Conservation (phyloP, 2,329 filamentous ascomycete genomes). For the Aspergillus terreus region DNA sequence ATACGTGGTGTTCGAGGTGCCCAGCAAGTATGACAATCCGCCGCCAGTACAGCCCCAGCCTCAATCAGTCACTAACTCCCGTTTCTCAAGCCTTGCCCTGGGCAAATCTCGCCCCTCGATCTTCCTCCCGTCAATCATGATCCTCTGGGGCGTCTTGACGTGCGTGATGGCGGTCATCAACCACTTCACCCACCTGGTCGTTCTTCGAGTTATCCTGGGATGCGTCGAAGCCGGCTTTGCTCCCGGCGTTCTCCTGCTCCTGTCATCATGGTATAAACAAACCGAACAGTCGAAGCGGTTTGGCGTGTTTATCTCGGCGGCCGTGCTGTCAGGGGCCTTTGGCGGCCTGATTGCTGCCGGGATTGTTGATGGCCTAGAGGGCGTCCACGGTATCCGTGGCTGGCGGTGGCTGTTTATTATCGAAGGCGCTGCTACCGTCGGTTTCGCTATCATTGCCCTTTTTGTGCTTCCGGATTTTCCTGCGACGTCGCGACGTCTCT, state of each 20-base stretch:
- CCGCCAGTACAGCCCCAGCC: background rate
- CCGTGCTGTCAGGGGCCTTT: slow-evolving; percentile 54
- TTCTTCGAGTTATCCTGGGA: slow-evolving; percentile 28
- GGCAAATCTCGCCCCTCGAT: slow-evolving; percentile 47
- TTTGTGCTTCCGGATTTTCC: slow-evolving; percentile 2
- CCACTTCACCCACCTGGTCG: slow-evolving; percentile 47
- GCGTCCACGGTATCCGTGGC: slow-evolving; percentile 42
- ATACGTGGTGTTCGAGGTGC: slow-evolving; percentile 53
- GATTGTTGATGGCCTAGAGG: slow-evolving; percentile 47
- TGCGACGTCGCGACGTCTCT: background rate
- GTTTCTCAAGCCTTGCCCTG: slow-evolving; percentile 39
- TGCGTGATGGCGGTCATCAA: slow-evolving; percentile 51
- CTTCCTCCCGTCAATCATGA: slow-evolving; percentile 53
- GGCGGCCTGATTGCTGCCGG: slow-evolving; percentile 50
- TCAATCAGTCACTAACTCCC: background rate
- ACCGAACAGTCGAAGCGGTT: slow-evolving; percentile 57
- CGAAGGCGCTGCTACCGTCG: slow-evolving; percentile 18
- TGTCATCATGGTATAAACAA: slow-evolving; percentile 59
- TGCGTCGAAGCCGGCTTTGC: slow-evolving; percentile 24
- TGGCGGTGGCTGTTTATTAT: slow-evolving; percentile 54
- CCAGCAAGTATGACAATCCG: slow-evolving; percentile 15
- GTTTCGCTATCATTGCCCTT: background rate
- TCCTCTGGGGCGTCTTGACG: slow-evolving; percentile 50
- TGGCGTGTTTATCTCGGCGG: slow-evolving; percentile 56
- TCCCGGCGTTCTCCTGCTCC: slow-evolving; percentile 29